These are phyloP conservation scores for Begonia peltatifolia DNA, from an alignment of 306 rosid genomes.

Conservation along the genomic window DNA sequence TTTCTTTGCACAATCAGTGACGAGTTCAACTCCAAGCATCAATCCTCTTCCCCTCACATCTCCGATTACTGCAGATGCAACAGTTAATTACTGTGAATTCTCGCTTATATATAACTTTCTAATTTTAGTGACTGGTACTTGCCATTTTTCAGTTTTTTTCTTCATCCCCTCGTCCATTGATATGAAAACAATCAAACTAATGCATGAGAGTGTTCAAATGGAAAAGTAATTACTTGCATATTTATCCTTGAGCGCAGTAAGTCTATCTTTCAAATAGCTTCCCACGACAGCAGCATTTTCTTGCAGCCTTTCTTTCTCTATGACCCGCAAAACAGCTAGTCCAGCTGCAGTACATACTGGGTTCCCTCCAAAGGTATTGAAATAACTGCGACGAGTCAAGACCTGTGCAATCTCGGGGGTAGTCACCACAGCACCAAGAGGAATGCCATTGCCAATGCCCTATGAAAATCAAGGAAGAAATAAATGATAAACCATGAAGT, in stretches of 20 bases:
- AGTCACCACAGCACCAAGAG: constrained; percentile 92
- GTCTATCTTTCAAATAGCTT: constrained; percentile 54
- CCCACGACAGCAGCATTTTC: constrained; percentile 72
- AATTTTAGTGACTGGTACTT: no score
- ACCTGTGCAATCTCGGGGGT: constrained; percentile 83
- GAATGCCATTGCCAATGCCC: constrained; percentile 98
- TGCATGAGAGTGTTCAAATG: not conserved
- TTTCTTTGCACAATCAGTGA: constrained; percentile 52
- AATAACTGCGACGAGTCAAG: constrained; percentile 61
- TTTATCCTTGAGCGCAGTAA: constrained; percentile 48
- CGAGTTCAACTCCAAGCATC: constrained; percentile 90
- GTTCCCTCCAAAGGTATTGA: constrained; percentile 90
- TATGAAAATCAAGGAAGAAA: constrained; percentile 19
- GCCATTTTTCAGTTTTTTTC: not conserved
- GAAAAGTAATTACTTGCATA: constrained; percentile 39
- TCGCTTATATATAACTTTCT: no score
- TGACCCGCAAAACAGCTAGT: constrained; percentile 69
- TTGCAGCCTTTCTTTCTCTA: constrained; percentile 83
- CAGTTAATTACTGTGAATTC: no score
- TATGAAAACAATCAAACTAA: not conserved
- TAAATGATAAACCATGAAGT: not conserved
- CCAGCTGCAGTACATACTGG: constrained; percentile 94
- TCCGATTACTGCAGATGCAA: constrained; percentile 43
- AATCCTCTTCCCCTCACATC: constrained; percentile 87
- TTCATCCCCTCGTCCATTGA: not conserved